phyloP scores from a whole-genome alignment of 495 filamentous ascomycete genomes.

The Penicillium dipodomyicola region DNA sequence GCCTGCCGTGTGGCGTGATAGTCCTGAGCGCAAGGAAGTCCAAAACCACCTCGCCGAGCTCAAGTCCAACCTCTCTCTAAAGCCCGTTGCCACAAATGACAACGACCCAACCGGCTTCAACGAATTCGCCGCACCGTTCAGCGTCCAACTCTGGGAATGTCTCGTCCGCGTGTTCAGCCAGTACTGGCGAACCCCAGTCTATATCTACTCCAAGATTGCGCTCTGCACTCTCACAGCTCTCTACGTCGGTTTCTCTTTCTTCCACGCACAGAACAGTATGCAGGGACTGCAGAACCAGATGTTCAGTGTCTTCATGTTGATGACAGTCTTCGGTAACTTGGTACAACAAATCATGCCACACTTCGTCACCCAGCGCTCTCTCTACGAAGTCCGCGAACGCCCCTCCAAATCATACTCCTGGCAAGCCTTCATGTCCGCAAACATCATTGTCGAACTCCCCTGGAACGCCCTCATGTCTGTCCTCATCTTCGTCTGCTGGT shows the following conservation, averaged over 20 bases:
- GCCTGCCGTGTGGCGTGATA: conserved; percentile 75
- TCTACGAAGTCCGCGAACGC: conserved; percentile 72
- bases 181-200: conserved; percentile 60
- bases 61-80: conserved; percentile 56
- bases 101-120: conserved; percentile 35
- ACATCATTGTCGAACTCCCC: conserved; percentile 72
- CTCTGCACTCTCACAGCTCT: conserved; percentile 54
- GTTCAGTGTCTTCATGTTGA: conserved; percentile 85
- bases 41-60: conserved; percentile 68
- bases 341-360: conserved; percentile 77
- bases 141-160: conserved; percentile 51
- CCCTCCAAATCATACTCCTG: conserved; percentile 73
- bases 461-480: conserved; percentile 67
- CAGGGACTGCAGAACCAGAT: conserved; percentile 91
- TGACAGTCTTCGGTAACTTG: conserved; percentile 78
- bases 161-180: conserved; percentile 53
- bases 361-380: conserved; percentile 62
- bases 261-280: conserved; percentile 64
- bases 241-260: conserved; percentile 94
- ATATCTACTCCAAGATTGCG: conserved; percentile 58
- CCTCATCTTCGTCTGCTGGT: conserved; percentile 63
- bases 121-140: conserved; percentile 57
- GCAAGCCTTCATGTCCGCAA: conserved; percentile 66
- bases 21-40: conserved; percentile 65
- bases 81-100: conserved; percentile 32